Percentiles rank a stretch among this genome's conserved stretches.
These are phyloP conservation scores for Boletus huronensis DNA, from an alignment of 768 basidiomycete species.

Conservation along the genomic window DNA sequence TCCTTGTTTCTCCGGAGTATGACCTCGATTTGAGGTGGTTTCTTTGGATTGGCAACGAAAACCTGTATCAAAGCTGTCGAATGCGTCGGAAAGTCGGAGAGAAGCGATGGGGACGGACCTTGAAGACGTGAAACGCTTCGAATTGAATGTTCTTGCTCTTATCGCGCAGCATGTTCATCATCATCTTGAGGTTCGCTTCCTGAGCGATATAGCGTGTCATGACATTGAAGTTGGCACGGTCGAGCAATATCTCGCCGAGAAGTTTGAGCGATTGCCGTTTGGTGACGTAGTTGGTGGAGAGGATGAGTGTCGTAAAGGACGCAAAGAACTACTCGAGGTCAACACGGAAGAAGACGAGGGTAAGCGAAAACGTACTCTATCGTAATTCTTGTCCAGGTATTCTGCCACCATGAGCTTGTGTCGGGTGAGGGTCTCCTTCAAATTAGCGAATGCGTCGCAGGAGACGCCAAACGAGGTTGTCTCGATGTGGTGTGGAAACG, in stretches of 20 bases:
- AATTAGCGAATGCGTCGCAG: constrained; percentile 94
- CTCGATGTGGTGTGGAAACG: constrained; percentile 95
- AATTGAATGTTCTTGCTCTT: constrained; percentile 99
- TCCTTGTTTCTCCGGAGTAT: constrained; percentile 94
- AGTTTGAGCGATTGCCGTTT: constrained; percentile 98
- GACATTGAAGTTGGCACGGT: constrained; percentile 96
- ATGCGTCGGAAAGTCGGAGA: neutral
- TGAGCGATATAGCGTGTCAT: constrained; percentile 97
- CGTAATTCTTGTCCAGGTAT: constrained; percentile 96
- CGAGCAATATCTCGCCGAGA: constrained; percentile 94
- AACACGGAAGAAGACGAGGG: neutral
- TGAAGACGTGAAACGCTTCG: constrained; percentile 99
- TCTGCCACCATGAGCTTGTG: constrained; percentile 99
- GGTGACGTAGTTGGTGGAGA: constrained; percentile 97
- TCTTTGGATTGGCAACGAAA: constrained; percentile 99
- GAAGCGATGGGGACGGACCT: constrained; percentile 50
- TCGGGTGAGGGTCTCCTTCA: constrained; percentile 95
- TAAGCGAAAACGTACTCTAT: constrained; percentile 58
- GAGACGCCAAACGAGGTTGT: constrained; percentile 97
- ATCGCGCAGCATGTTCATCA: constrained; percentile 98
- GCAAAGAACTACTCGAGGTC: constrained; percentile 75
- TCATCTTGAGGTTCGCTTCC: constrained; percentile 97
- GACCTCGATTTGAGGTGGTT: constrained; percentile 88
- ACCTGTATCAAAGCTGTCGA: constrained; percentile 47
- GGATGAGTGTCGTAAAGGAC: constrained; percentile 88